Base-by-base conservation (phyloP, 2,329 filamentous ascomycete species). In the Hypomyces perniciosus region DNA sequence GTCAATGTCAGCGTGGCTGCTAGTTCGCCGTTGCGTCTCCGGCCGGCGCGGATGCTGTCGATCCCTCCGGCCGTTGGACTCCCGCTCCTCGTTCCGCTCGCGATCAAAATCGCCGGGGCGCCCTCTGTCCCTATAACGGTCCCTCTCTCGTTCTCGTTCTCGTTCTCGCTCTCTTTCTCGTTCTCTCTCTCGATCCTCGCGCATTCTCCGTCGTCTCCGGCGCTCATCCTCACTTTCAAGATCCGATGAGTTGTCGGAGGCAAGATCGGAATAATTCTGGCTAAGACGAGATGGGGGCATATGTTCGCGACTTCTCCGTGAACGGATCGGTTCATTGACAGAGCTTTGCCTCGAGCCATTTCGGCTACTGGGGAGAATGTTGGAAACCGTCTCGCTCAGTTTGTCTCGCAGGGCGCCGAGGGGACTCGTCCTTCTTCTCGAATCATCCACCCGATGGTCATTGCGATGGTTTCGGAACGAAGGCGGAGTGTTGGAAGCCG, bases 1-100 rank as follows among this genome's bases (percentile, higher is more conserved):
- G 53, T 77, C 75, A 33, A 72, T 64, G 53, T 78, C 75, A 27
- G 73, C 72, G 53, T 77, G 75, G 57, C 75, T 78, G 62, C 75
- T 77, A 3, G 75, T 73, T 41, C 76, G 65, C 43, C 73, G 66
- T 29, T 70, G 63, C 10, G 65, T 58, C 1, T 73, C 72, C 1
- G 72, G 68, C n/a, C 72, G 67, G 30, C 67, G 61, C 9, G 69
- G 58, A 54, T 72, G 68, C 28, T 53, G 58, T 31, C 62, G 62
- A 6, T 68, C 67, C 41, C 68, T 65, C 46, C 65, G 58, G 34
- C 56, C 54, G 20, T 59, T 56, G 1, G 59, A 51, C 12, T 68
- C 68, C 33, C 62, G 61, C 7, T 68, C 68, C 13, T 63, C 63
- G 10, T 63, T 66, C 35, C 62, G 57, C 4, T 67, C 65, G 5